Evolutionary conservation across 2,329 filamentous ascomycete species (phyloP), one percentile per base, ranked within the genome.

Genomic region (Colletotrichum incanum): DNA sequence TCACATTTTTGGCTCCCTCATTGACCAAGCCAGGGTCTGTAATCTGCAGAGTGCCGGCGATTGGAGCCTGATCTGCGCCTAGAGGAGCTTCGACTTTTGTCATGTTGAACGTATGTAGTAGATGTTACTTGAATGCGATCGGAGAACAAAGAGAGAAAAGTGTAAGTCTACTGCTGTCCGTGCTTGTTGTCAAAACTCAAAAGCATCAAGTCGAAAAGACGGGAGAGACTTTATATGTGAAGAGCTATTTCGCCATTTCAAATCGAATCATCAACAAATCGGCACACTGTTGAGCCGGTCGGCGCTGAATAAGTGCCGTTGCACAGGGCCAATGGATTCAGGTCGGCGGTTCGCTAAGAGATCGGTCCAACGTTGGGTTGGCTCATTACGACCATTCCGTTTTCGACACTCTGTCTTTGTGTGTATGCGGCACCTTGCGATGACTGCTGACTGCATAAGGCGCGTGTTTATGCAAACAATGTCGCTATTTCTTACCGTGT

Each of bases 1-100:
- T 62, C 50, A 86, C 77, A 6, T 77, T 76, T 67, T 80, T 76
- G 39, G 81, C 79, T 9, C 79, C 75, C 23, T 77, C 74, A 65
- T 81, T 75, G 61, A 74, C n/a, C 45, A 73, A 49, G 28, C 49
- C 34, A 39, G 34, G 23, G 28, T 73, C 56, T 28, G 28, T 31
- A 11, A 52, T 18, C 37, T 66, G 49, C 41, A 71, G 43, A 11
- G 50, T 37, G 4, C 56, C 61, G 8, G 34, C 16, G 37, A 62
- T 14, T 20, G 67, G 67, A 37, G 61, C 43, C 39, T 73, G 67
- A 37, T 67, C 62, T 37, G 67, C 61, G 18, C 23, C n/a, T n/a
- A 56, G 49, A 47, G 58, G n/a, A 63, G 61, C 34, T 50, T 71
- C 71, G 55, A 52, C 31, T 39, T 65, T 58, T 6, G 71, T 58